phyloP scores from a whole-genome alignment of 805 yeast species.

The Wickerhamomyces mucosus region DNA sequence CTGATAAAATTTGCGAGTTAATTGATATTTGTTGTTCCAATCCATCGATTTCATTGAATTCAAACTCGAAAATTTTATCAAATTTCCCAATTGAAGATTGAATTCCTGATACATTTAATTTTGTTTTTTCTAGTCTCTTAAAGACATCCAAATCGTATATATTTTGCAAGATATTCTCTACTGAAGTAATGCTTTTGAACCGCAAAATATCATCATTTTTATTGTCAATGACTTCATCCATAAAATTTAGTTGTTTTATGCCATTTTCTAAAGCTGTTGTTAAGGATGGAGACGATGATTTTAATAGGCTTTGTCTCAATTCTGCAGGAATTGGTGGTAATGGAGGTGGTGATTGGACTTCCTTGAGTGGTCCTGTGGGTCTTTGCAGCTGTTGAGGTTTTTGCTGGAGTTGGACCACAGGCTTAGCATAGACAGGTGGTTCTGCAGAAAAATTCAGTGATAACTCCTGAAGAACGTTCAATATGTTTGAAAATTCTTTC shows the following conservation, averaged over 20 bases:
- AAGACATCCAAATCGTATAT: constrained; percentile 17
- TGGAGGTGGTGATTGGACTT: constrained; percentile 19
- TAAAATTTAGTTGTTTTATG: constrained; percentile 17
- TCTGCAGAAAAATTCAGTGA: constrained; percentile 28
- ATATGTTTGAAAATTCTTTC: constrained; percentile 35
- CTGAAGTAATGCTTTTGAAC: constrained; percentile 3
- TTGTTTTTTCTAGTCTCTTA: constrained; percentile 12
- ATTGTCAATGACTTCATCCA: constrained; percentile 8
- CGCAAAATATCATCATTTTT: constrained; percentile 4
- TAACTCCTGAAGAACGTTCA: constrained; percentile 22
- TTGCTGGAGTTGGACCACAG: constrained; percentile 11
- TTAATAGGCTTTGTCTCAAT: not conserved
- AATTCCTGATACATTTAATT: constrained; percentile 18
- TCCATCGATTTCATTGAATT: constrained; percentile 20
- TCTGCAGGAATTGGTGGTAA: constrained; percentile 24
- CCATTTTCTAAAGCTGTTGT: constrained; percentile 1
- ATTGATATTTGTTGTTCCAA: constrained; percentile 18
- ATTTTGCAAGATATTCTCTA: constrained; percentile 16
- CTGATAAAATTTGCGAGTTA: constrained; percentile 21
- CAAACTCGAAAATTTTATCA: constrained; percentile 26
- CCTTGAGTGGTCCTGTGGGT: not conserved
- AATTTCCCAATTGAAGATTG: constrained; percentile 28
- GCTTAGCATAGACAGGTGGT: constrained; percentile 35
- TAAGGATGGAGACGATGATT: constrained; percentile 4
- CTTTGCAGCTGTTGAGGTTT: constrained; percentile 6